phyloP scores from a whole-genome alignment of 768 basidiomycete genomes.

The Coprinopsis sp. region DNA sequence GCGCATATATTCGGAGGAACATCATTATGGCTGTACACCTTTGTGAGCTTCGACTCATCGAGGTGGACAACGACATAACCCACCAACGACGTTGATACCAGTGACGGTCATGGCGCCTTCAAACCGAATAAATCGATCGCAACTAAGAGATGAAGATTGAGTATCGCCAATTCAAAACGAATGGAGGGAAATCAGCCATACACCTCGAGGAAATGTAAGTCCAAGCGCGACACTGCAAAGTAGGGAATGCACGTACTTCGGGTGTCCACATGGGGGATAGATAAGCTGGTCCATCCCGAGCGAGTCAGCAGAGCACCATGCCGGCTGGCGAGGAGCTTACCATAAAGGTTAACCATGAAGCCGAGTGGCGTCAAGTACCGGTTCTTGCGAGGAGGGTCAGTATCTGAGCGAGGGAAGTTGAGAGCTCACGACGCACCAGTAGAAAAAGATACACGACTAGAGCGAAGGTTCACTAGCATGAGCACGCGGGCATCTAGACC shows the following conservation, averaged over 20 bases:
- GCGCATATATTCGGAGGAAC: conserved; percentile 45
- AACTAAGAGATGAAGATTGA: conserved; percentile 24
- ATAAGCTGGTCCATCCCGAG: too few relatives aligned
- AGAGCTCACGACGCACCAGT: conserved; percentile 25
- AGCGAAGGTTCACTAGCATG: not conserved
- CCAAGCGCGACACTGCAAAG: not conserved
- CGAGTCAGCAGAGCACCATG: too few relatives aligned
- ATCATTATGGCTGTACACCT: conserved; percentile 43
- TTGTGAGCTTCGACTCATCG: not conserved
- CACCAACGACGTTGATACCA: conserved; percentile 45
- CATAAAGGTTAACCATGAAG: conserved; percentile 55
- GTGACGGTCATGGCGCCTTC: conserved; percentile 52
- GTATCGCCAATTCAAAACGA: not conserved
- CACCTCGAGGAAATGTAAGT: conserved; percentile 7
- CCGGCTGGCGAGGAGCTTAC: conserved; percentile 17
- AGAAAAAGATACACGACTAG: conserved; percentile 42
- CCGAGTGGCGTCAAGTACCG: conserved; percentile 61
- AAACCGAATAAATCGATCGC: conserved; percentile 42
- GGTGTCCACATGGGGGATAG: conserved; percentile 35
- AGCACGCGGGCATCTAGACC: not conserved
- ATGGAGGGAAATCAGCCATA: conserved; percentile 6
- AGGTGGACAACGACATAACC: conserved; percentile 1
- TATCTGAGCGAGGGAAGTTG: not conserved
- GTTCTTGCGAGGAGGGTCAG: conserved; percentile 36
- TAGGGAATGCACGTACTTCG: conserved; percentile 24